These are phyloP conservation scores for Cicer bijugum DNA, from an alignment of 306 rosid species.

Conservation along the genomic window DNA sequence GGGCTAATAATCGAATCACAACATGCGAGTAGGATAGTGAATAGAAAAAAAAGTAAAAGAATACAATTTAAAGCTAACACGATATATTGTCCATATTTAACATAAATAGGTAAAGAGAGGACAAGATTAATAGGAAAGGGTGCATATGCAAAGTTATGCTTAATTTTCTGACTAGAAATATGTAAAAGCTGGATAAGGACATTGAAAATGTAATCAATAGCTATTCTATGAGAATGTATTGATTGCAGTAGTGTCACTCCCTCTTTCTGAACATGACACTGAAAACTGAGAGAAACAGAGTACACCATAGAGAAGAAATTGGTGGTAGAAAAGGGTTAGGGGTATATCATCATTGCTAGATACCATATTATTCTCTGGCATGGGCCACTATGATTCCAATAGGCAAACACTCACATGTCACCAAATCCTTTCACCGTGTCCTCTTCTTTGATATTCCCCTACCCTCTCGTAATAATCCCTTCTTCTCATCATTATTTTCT, in stretches of 20 bases:
- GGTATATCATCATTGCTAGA: constrained; percentile 62
- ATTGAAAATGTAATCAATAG: constrained; percentile 26
- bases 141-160: constrained; percentile 26
- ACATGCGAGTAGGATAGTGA: constrained; percentile 30
- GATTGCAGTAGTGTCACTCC: constrained; percentile 47
- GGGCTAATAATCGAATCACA: constrained; percentile 36
- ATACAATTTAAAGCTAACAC: no score
- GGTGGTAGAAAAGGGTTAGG: background rate
- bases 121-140: constrained; percentile 27
- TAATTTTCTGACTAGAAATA: constrained; percentile 6
- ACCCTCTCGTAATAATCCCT: constrained; percentile 36
- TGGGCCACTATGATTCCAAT: constrained; percentile 66
- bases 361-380: constrained; percentile 71
- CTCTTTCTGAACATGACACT: constrained; percentile 45
- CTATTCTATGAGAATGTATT: constrained; percentile 35
- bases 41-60: background rate
- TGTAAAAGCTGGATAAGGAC: constrained; percentile 8
- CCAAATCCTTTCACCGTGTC: constrained; percentile 59
- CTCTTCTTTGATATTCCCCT: constrained; percentile 49
- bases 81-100: background rate
- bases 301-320: constrained; percentile 30
- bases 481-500: constrained; percentile 41
- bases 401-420: constrained; percentile 64
- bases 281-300: constrained; percentile 50
- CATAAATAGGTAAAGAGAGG: background rate